Evolutionary conservation across 306 rosid genomes (phyloP), one percentile per base, ranked within the genome.

Genomic region (Leucaena leucocephala): DNA sequence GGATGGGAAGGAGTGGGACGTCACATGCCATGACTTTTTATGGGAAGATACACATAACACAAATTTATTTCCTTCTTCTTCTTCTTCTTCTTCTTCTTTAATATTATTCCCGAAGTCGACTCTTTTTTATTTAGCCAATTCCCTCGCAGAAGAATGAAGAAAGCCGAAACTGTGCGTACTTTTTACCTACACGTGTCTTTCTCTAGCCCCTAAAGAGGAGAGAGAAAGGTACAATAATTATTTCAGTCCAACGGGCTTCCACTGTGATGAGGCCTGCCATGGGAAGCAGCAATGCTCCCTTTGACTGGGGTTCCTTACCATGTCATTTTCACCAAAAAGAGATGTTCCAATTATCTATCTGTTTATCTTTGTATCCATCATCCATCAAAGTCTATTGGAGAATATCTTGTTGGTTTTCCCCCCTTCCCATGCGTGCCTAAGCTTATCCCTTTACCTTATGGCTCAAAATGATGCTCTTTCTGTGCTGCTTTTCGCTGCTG

Each of bases 321-420:
- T 15, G 94, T 95, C 98, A 67, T 90, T 93, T 83, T 95, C 99
- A 74, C 74, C 65, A 78, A 87, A 93, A 95, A 88, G 99, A 39
- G 82, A 74, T 15, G 14, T 57, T 14, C 67, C 57, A 33, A 68
- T 72, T 69, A 63, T 68, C 42, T 40, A 80, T 76, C 68, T 43
- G 49, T 72, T 42, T n/a, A 76, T 76, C 71, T 19, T 48, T 75
- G 46, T 55, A 38, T 76, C 76, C 21, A 61, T 75, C 27, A 49
- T 70, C 42, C 40, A 78, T 87, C 88, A 82, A 48, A 72, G 52
- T 64, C 64, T 76, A 70, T 86, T 82, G 75, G 82, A 85, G 91
- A 94, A 88, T 85, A 68, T 68, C 5, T 81, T 77, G 91, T 82
- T 90, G 77, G 76, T 71, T 44, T 74, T 61, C 57, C 59, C 77